A percentile compares a stretch with the other conserved stretches of the same genome.
These are phyloP conservation scores for Zygoascus sp. DNA, from an alignment of 1,139 yeast genomes.

Conservation along the genomic window DNA sequence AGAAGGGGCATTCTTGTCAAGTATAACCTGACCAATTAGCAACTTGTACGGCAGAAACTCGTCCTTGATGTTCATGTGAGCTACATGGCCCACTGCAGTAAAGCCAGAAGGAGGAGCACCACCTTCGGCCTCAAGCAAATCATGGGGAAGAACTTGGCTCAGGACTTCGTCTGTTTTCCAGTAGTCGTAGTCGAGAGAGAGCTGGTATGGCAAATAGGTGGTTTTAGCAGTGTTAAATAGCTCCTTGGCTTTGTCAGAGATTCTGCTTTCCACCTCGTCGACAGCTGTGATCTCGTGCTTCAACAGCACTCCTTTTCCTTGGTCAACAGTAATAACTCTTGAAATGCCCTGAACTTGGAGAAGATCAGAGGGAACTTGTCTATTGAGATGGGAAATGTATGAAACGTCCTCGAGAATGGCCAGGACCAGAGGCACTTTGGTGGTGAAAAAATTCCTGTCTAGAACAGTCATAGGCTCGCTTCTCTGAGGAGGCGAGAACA, in stretches of 20 bases:
- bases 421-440: conserved; percentile 54
- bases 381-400: conserved; percentile 44
- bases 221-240: conserved; percentile 48
- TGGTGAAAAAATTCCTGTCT: conserved; percentile 60
- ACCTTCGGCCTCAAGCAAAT: conserved; percentile 55
- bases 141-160: conserved; percentile 68
- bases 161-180: conserved; percentile 93
- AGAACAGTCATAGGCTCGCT: conserved; percentile 55
- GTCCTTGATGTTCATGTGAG: conserved; percentile 81
- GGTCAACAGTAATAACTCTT: conserved; percentile 50
- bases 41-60: conserved; percentile 79
- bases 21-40: conserved; percentile 82
- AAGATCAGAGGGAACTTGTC: conserved; percentile 50
- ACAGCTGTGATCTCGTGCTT: conserved; percentile 47
- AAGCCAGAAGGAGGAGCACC: conserved; percentile 66
- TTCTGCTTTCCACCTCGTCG: conserved; percentile 37
- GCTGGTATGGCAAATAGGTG: conserved; percentile 48
- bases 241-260: conserved; percentile 43
- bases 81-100: conserved; percentile 93
- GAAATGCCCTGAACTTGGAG: conserved; percentile 60
- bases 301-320: conserved; percentile 52
- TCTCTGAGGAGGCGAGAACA: conserved; percentile 8
- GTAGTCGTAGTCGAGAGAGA: conserved; percentile 63
- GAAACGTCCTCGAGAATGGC: conserved; percentile 68
- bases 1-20: conserved; percentile 71